Evolutionary conservation across 352 stramenopile species (phyloP).

Genomic region (Globisporangium barbulae): DNA sequence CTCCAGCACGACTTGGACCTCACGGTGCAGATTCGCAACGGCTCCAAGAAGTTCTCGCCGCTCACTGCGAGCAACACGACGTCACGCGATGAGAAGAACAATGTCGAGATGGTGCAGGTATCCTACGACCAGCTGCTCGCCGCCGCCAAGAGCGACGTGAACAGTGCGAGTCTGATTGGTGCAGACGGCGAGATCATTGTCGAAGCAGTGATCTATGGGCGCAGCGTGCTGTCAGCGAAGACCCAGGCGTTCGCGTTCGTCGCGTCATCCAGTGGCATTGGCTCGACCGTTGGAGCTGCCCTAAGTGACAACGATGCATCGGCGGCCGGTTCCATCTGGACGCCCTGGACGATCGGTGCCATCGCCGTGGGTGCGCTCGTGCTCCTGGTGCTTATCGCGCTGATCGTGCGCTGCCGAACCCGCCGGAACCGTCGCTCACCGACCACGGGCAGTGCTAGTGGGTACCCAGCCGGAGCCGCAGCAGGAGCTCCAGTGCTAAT

Average conservation of each 20-base stretch:
- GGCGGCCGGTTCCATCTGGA: constrained; percentile 41
- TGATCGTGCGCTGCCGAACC: constrained; percentile 31
- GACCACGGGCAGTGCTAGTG: not conserved
- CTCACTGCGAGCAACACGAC: constrained; percentile 49
- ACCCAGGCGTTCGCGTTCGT: constrained; percentile 74
- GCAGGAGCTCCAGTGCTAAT: not conserved
- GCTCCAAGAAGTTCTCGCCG: constrained; percentile 51
- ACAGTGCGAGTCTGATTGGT: constrained; percentile 20
- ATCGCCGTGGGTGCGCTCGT: constrained; percentile 45
- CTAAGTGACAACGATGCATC: not conserved
- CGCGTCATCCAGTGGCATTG: constrained; percentile 73
- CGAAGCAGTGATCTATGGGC: constrained; percentile 64
- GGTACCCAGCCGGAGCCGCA: constrained; percentile 9
- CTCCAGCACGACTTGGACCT: constrained; percentile 82
- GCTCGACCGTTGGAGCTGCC: constrained; percentile 33
- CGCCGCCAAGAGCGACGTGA: constrained; percentile 24
- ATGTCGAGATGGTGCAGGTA: constrained; percentile 82
- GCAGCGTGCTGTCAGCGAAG: constrained; percentile 53
- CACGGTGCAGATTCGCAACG: constrained; percentile 56
- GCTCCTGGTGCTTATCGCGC: constrained; percentile 43
- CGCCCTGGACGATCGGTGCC: constrained; percentile 46
- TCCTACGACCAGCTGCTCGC: constrained; percentile 59
- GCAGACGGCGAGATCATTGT: constrained; percentile 61
- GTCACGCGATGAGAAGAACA: constrained; percentile 68
- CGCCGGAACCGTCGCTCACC: constrained; percentile 18